phyloP scores from a whole-genome alignment of 2,329 filamentous ascomycete genomes.

The Truncatella angustata region DNA sequence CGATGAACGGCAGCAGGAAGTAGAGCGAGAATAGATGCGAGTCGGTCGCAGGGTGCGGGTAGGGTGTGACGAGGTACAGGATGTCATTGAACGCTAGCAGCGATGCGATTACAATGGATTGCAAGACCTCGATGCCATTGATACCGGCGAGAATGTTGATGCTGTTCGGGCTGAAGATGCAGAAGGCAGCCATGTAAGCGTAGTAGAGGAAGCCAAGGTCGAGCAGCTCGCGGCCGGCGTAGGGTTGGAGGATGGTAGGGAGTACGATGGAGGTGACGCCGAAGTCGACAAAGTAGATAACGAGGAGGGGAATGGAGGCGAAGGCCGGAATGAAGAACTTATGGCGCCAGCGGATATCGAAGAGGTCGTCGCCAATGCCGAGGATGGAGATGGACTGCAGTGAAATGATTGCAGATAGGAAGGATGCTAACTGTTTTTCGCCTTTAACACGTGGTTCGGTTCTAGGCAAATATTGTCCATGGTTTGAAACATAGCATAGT shows the following conservation, averaged over 20 bases:
- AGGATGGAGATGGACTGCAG: constrained; percentile 88
- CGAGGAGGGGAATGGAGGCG: constrained; percentile 86
- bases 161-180: constrained; percentile 97
- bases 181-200: constrained; percentile 91
- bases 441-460: too few species aligned
- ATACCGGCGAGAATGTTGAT: constrained; percentile 99
- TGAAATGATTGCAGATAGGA: constrained; percentile 89
- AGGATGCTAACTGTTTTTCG: constrained; percentile 86
- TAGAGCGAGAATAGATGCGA: constrained; percentile 96
- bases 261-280: constrained; percentile 95
- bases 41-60: constrained; percentile 91
- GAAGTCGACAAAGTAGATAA: constrained; percentile 98
- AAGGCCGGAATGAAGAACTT: constrained; percentile 98
- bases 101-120: constrained; percentile 85
- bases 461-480: too few species aligned
- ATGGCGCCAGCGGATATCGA: constrained; percentile 98
- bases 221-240: constrained; percentile 75
- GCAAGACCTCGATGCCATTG: constrained; percentile 94
- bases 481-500: too few species aligned
- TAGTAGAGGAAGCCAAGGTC: constrained; percentile 87
- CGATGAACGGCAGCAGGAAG: constrained; percentile 89
- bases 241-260: constrained; percentile 78
- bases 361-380: constrained; percentile 91
- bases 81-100: constrained; percentile 84
- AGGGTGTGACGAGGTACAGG: constrained; percentile 79